Evolutionary conservation across 257 asterid species (phyloP), one percentile per base, ranked within the genome.

Genomic region (Solanum phureja): DNA sequence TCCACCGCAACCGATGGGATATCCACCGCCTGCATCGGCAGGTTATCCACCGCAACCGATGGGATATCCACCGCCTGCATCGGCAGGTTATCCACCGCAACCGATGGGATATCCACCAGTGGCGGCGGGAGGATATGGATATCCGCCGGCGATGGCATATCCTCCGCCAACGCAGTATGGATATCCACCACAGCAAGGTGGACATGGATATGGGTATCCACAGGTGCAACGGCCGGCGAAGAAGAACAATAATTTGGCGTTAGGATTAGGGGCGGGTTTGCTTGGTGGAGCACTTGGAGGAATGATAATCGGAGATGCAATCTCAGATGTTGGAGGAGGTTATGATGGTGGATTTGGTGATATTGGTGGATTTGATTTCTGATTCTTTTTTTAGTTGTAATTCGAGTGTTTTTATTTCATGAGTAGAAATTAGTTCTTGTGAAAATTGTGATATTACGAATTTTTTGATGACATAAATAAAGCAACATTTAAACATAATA

Each of bases 281-380:
- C 90, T 95, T 12, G 98, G 98, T 18, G 98, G 98, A 23, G 98
- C 98, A 3, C 46, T 95, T 37, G 98, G 98, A 37, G 98, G 98
- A 35, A 35, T 95, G 38, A 84, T 95, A 89, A 64, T 95, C 31
- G 98, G 98, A 27, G 97, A 95, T 90, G 87, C 89, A 92, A 31
- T 95, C 49, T 93, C 98, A 12, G 98, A 94, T 85, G 93, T 46
- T 3, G 91, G n/a, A 19, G 91, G n/a, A 19, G 49, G 72, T 62
- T 91, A 76, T 79, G 98, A 92, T 72, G 90, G 68, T 34, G 98
- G 93, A 8, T 91, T 82, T n/a, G 90, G 74, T 18, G 86, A 19
- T 10, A 88, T 64, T 11, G 89, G 84, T 4, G 98, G 98, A 16
- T 93, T 91, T 91, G 97, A 91, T 87, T 94, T 91, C 83, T 93